Conservation (phyloP, 257 asterid genomes). For the Scutellaria galericulata region DNA sequence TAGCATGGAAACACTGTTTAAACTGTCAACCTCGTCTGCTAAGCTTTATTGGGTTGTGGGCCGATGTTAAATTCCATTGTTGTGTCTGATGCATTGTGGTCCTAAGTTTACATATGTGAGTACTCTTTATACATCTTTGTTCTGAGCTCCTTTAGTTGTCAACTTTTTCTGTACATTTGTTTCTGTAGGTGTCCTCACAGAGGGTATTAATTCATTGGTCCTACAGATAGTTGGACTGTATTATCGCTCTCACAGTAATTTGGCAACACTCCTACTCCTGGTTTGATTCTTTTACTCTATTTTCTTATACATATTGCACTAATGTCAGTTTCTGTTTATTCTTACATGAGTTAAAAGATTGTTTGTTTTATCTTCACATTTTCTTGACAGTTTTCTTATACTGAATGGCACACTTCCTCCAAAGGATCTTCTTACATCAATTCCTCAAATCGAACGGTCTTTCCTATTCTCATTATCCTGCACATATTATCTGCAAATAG, state of each 20-base stretch:
- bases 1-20: conserved; percentile 37
- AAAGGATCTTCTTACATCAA: neutral
- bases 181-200: conserved; percentile 45
- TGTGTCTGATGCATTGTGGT: conserved; percentile 49
- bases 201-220: conserved; percentile 41
- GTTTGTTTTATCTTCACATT: too few relatives aligned
- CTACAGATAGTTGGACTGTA: conserved; percentile 40
- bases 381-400: too few relatives aligned
- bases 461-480: neutral
- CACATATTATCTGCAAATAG: too few relatives aligned
- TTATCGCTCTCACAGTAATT: conserved; percentile 34
- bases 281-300: conserved; percentile 16
- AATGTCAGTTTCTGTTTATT: conserved; percentile 27
- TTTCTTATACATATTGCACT: conserved; percentile 7
- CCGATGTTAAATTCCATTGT: conserved; percentile 45
- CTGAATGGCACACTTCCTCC: too few relatives aligned
- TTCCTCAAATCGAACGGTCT: neutral
- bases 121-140: conserved; percentile 43
- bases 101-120: conserved; percentile 39
- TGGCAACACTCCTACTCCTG: conserved; percentile 35
- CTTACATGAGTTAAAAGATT: too few relatives aligned
- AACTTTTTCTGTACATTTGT: conserved; percentile 44
- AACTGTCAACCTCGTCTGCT: conserved; percentile 46
- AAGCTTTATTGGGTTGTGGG: conserved; percentile 42
- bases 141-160: conserved; percentile 40